Conservation (phyloP, 345 rosid species). For the Noccaea bulbosa region DNA sequence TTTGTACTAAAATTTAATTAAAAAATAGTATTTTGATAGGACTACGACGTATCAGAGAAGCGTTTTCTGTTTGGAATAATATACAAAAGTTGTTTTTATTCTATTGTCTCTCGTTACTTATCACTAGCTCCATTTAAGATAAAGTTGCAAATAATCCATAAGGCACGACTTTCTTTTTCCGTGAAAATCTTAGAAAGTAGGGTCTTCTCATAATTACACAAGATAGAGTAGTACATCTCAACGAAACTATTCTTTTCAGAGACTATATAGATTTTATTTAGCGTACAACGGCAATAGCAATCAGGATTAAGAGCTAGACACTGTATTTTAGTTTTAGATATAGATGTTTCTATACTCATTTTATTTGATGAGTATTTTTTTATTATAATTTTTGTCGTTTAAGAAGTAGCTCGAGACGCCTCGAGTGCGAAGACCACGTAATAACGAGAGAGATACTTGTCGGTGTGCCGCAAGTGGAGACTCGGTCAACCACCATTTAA, state of each 20-base stretch:
- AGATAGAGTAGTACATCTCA: slow-evolving; percentile 21
- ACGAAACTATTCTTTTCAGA: background rate
- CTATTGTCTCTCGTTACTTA: slow-evolving; percentile 27
- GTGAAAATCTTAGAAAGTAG: slow-evolving; percentile 18
- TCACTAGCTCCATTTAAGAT: slow-evolving; percentile 23
- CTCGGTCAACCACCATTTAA: slow-evolving; percentile 38
- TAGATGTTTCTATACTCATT: too few relatives aligned
- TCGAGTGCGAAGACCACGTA: background rate
- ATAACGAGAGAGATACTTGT: slow-evolving; percentile 6
- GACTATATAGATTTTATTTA: too few relatives aligned
- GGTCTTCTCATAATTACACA: slow-evolving; percentile 18
- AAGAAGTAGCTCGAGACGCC: background rate
- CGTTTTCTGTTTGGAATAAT: slow-evolving; percentile 29
- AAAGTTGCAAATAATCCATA: slow-evolving; percentile 31
- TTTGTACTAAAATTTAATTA: background rate
- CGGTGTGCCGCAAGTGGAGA: slow-evolving; percentile 37
- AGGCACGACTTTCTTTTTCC: slow-evolving; percentile 41
- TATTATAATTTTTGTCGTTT: background rate
- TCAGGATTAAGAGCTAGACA: too few relatives aligned
- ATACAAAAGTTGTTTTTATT: slow-evolving; percentile 31
- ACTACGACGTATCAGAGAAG: slow-evolving; percentile 27
- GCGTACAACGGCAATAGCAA: too few relatives aligned
- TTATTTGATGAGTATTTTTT: too few relatives aligned
- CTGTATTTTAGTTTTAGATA: too few relatives aligned
- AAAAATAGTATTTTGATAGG: background rate